These are phyloP conservation scores for Alternaria postmessia DNA, from an alignment of 2,329 filamentous ascomycete species.

Conservation along the genomic window DNA sequence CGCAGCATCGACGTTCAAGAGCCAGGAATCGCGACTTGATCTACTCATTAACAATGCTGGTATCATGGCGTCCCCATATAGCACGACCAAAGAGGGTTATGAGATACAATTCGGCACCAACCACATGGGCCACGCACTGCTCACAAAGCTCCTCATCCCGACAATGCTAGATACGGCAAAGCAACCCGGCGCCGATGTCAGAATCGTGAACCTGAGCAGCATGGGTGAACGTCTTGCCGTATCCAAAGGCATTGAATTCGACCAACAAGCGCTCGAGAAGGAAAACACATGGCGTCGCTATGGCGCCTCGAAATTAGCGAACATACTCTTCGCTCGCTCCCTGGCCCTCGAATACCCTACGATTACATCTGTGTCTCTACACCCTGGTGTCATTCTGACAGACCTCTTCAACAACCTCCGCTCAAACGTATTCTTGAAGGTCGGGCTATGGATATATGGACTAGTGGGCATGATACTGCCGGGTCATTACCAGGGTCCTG, in stretches of 20 bases:
- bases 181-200: slow-evolving; percentile 52
- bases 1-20: slow-evolving; percentile 49
- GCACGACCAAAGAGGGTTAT: slow-evolving; percentile 57
- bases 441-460: slow-evolving; percentile 37
- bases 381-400: slow-evolving; percentile 60
- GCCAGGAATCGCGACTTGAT: slow-evolving; percentile 53
- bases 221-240: slow-evolving; percentile 33
- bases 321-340: slow-evolving; percentile 57
- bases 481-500: slow-evolving; percentile 37
- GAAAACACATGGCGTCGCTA: slow-evolving; percentile 52
- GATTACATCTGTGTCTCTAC: slow-evolving; percentile 56
- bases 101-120: slow-evolving; percentile 62
- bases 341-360: slow-evolving; percentile 56
- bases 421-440: slow-evolving; percentile 34
- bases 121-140: slow-evolving; percentile 60
- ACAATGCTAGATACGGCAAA: slow-evolving; percentile 53
- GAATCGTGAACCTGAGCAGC: slow-evolving; percentile 55
- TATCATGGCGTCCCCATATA: slow-evolving; percentile 50
- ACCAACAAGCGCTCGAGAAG: slow-evolving; percentile 44
- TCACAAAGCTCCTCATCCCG: slow-evolving; percentile 58
- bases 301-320: slow-evolving; percentile 60
- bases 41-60: slow-evolving; percentile 59
- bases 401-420: slow-evolving; percentile 49
- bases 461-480: slow-evolving; percentile 36
- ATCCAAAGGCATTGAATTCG: slow-evolving; percentile 47